Evolutionary conservation across 2,329 filamentous ascomycete species (phyloP).

Genomic region (Chaetomium sp.): DNA sequence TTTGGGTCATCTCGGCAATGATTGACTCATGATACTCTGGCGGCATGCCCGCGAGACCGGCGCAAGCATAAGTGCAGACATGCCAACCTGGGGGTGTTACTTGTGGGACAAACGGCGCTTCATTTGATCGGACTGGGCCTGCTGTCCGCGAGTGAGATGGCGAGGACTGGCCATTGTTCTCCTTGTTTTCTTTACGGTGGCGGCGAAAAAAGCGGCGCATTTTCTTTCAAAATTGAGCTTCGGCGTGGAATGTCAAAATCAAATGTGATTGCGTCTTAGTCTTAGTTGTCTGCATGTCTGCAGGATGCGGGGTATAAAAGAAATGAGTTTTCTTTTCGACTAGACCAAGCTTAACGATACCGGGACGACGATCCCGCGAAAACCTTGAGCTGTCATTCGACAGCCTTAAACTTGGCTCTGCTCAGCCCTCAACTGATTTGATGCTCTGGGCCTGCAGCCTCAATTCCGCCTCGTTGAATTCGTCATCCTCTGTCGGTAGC

Average conservation of each 20-base stretch:
- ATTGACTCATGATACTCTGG: background rate
- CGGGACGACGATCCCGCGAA: too few species aligned
- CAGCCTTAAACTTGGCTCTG: too few species aligned
- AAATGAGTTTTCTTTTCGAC: too few species aligned
- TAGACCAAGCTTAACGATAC: too few species aligned
- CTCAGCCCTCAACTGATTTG: slow-evolving; percentile 27
- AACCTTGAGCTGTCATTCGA: too few species aligned
- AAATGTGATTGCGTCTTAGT: background rate
- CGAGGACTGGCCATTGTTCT: background rate
- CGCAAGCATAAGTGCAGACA: background rate
- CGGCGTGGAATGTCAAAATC: background rate
- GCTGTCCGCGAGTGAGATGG: too few species aligned
- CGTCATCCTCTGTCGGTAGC: slow-evolving; percentile 29
- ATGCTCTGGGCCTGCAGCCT: slow-evolving; percentile 27
- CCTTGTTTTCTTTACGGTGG: background rate
- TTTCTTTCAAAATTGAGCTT: background rate
- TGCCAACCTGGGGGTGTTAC: background rate
- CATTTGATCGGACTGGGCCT: too few species aligned
- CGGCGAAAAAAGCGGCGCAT: slow-evolving; percentile 1
- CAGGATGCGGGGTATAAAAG: too few species aligned
- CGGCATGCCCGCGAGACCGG: background rate
- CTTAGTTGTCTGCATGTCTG: background rate
- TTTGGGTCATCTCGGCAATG: background rate
- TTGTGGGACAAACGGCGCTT: background rate
- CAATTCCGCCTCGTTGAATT: slow-evolving; percentile 29